phyloP scores from a whole-genome alignment of 176 grass and related monocot genomes.

The Oryza longistaminata region DNA sequence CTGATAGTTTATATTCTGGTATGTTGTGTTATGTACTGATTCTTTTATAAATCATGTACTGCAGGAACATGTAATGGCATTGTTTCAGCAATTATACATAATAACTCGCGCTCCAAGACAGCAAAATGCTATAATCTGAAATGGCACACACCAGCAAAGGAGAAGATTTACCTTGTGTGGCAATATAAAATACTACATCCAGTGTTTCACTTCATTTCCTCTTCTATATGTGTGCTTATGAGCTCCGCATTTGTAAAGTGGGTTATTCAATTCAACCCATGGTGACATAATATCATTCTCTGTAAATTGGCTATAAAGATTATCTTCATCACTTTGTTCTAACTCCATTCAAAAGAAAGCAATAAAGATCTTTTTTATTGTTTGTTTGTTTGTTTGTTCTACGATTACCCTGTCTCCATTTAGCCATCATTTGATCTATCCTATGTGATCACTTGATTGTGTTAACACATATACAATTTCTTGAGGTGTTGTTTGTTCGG shows the following conservation, averaged over 20 bases:
- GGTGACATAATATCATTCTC: neutral
- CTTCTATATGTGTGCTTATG: constrained; percentile 23
- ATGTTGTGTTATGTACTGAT: constrained; percentile 29
- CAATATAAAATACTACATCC: constrained; percentile 24
- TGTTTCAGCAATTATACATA: neutral
- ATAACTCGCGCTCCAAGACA: neutral
- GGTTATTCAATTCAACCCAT: constrained; percentile 3
- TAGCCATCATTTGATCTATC: neutral
- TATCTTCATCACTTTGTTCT: neutral
- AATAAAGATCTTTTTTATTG: neutral
- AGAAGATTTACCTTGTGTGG: constrained; percentile 22
- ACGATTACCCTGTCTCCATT: constrained; percentile 3
- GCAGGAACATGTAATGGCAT: constrained; percentile 25
- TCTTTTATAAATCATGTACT: constrained; percentile 11
- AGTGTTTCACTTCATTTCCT: constrained; percentile 17
- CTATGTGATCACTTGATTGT: neutral
- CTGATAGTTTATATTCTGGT: neutral
- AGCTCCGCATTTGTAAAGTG: constrained; percentile 22
- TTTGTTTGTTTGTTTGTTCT: constrained; percentile 18
- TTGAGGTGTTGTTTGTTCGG: neutral
- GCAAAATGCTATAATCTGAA: constrained; percentile 16
- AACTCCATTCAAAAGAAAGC: neutral
- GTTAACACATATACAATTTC: constrained; percentile 8
- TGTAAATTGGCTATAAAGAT: neutral
- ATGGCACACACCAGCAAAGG: neutral